Base-by-base conservation (phyloP, 345 rosid species). In the Dipteronia sinensis region DNA sequence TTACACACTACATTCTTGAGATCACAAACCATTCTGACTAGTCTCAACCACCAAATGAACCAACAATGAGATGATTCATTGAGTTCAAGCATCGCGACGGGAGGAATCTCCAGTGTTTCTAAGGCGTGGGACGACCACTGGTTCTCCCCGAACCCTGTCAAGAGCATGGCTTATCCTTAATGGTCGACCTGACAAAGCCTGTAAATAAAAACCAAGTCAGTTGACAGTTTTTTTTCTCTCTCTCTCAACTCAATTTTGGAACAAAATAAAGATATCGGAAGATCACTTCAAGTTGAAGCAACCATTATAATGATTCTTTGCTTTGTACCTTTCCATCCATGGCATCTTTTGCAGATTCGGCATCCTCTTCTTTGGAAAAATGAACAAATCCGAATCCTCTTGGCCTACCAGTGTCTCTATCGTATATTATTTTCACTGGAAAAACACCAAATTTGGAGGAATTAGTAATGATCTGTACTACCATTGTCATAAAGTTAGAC, bases 301-400 rank as follows among this genome's bases (percentile, higher is more conserved):
- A 34, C 38, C 38, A 74, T 11, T 20, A 51, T 61, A 40, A 76
- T 56, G 62, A 56, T 66, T 20, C 22, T 46, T 7, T 12, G 16
- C 20, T 34, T 74, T 71, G 23, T 59, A 93, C 97, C 97, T 86
- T 94, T 46, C 98, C 98, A 85, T 96, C 97, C 98, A 94, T 94
- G 77, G 95, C 95, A 74, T 90, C 91, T 88, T 89, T 96, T 0
- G 98, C 99, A 76, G 79, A 75, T 8, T 49, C 20, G 71, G 98
- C 97, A 49, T 90, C 84, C 11, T 73, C 85, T 82, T 87, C 86
- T 74, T 88, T 86, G 15, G 83, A 69, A 75, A 92, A 96, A 75
- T 86, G 89, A 69, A 96, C 94, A 80, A 94, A 96, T 20, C 99
- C 99, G 29, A 91, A 94, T 6, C 99, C 94, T 92, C 91, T 92